These are phyloP conservation scores for Monosporascus sp. DNA, from an alignment of 2,329 filamentous ascomycete species.

Conservation along the genomic window DNA sequence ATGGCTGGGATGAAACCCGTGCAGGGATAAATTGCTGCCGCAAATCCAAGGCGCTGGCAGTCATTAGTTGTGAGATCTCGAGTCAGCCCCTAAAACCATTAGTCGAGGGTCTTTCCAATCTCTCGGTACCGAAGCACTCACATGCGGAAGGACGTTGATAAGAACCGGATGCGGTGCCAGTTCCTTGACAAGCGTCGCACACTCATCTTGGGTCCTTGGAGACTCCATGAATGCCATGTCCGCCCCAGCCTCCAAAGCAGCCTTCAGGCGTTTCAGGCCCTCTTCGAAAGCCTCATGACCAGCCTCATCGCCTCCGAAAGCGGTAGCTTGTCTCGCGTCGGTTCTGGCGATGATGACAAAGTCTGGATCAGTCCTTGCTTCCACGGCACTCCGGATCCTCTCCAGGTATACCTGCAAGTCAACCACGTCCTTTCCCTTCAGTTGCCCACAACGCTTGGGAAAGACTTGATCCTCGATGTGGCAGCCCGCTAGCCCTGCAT, in stretches of 20 bases:
- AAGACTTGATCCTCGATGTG: slow-evolving; percentile 31
- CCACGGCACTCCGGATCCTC: slow-evolving; percentile 26
- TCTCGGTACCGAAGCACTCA: too few species aligned
- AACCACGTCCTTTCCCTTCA: slow-evolving; percentile 31
- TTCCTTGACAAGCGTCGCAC: slow-evolving; percentile 32
- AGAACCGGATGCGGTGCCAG: slow-evolving; percentile 20
- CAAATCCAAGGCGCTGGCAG: too few species aligned
- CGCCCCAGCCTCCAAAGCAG: slow-evolving; percentile 43
- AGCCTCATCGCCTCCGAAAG: too few species aligned
- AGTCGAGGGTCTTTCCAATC: too few species aligned
- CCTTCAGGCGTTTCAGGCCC: slow-evolving; percentile 38
- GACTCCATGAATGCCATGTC: slow-evolving; percentile 52
- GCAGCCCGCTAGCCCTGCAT: slow-evolving; percentile 24
- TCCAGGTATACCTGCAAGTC: slow-evolving; percentile 21
- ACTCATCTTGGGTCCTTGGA: slow-evolving; percentile 39
- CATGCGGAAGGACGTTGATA: too few species aligned
- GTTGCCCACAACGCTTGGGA: slow-evolving; percentile 34
- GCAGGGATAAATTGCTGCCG: too few species aligned
- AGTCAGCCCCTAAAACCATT: too few species aligned
- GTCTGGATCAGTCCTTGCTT: slow-evolving; percentile 36
- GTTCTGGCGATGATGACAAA: slow-evolving; percentile 57
- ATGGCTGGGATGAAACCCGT: too few species aligned
- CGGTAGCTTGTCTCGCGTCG: slow-evolving; percentile 42
- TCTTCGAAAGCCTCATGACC: slow-evolving; percentile 42
- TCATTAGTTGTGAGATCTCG: too few species aligned